phyloP scores from a whole-genome alignment of 2,329 filamentous ascomycete genomes.

The Graphilbum fragrans region DNA sequence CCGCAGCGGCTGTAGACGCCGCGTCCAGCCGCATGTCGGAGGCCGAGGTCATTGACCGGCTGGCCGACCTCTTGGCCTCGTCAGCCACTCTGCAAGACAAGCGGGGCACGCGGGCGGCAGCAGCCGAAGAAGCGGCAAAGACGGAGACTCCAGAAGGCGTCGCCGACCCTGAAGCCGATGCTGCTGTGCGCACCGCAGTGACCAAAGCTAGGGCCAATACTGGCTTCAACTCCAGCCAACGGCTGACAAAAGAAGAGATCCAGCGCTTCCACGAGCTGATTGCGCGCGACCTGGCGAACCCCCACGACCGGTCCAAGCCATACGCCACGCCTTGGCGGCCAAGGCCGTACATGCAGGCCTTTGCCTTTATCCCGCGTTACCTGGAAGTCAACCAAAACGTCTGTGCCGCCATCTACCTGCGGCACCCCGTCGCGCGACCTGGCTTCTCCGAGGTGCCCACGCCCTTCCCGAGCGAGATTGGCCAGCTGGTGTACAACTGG shows the following conservation, averaged over 20 bases:
- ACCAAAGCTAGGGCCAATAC: neutral
- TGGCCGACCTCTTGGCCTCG: conserved; percentile 32
- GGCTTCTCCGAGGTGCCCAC: conserved; percentile 75
- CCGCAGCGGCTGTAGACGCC: conserved; percentile 20
- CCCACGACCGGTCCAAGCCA: conserved; percentile 63
- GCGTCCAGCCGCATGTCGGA: conserved; percentile 7
- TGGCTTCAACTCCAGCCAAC: too few species aligned
- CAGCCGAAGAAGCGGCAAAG: conserved; percentile 4
- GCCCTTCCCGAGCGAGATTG: conserved; percentile 59
- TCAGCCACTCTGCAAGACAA: conserved; percentile 4
- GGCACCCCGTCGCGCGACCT: conserved; percentile 81
- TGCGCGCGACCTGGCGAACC: conserved; percentile 57
- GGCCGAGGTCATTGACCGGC: conserved; percentile 36
- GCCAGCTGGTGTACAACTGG: conserved; percentile 84
- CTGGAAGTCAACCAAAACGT: conserved; percentile 97
- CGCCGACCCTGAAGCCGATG: conserved; percentile 1
- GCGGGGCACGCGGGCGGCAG: conserved; percentile 24
- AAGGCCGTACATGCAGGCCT: conserved; percentile 75
- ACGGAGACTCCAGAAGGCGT: too few species aligned
- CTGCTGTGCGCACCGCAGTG: neutral
- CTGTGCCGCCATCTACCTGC: conserved; percentile 86
- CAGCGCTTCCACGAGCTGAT: conserved; percentile 44
- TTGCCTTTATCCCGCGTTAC: conserved; percentile 90
- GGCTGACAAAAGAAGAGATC: conserved; percentile 39
- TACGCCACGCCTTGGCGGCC: conserved; percentile 89